A percentile compares a stretch with the other conserved stretches of the same genome.
Conservation (phyloP, 345 rosid genomes). For the Lagerstroemia speciosa region DNA sequence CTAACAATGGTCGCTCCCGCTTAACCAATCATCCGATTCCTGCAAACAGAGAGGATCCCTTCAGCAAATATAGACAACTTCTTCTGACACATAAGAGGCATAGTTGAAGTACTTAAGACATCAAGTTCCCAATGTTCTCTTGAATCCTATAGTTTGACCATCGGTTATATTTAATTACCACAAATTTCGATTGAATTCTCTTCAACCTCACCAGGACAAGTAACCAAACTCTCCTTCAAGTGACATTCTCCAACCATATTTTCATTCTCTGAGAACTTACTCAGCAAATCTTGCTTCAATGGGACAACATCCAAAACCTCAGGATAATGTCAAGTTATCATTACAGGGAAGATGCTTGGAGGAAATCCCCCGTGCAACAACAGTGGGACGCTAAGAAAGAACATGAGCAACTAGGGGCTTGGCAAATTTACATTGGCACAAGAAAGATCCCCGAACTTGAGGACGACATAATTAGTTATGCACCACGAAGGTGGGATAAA, state of each 20-base stretch:
- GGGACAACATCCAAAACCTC: too few species aligned
- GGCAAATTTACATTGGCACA: conserved; percentile 39
- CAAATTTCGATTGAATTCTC: not conserved
- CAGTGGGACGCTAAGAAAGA: not conserved
- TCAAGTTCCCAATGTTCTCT: too few species aligned
- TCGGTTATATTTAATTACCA: not conserved
- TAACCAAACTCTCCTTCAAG: too few species aligned
- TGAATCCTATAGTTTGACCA: too few species aligned
- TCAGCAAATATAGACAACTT: not conserved
- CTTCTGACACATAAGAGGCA: too few species aligned
- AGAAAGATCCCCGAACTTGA: conserved; percentile 62
- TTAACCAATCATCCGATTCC: conserved; percentile 54
- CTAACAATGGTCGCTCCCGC: conserved; percentile 67
- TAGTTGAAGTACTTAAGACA: too few species aligned
- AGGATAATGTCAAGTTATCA: not conserved
- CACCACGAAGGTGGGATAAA: conserved; percentile 82
- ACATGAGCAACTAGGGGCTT: not conserved
- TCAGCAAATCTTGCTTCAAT: not conserved
- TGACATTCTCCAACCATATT: too few species aligned
- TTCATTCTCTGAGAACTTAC: not conserved
- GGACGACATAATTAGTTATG: conserved; percentile 80
- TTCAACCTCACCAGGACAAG: not conserved
- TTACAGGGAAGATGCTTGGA: too few species aligned
- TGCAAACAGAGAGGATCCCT: conserved; percentile 21
- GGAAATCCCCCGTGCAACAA: not conserved